These are phyloP conservation scores for Acacia melanoxylon DNA, from an alignment of 306 rosid genomes.

Conservation along the genomic window DNA sequence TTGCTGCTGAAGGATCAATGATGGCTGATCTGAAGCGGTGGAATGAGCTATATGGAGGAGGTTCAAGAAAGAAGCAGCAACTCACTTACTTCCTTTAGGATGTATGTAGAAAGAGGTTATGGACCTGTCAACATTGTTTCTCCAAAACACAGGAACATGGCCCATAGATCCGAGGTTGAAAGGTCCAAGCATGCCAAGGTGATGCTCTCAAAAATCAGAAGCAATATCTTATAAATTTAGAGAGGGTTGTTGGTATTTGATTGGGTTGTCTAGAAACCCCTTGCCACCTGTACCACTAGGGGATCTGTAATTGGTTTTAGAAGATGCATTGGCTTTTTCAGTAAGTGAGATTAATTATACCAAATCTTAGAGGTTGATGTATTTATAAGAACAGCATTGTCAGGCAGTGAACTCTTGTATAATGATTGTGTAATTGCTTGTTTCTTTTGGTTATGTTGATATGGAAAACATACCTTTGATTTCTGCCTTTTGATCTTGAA, in stretches of 20 bases:
- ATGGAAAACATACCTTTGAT: neutral
- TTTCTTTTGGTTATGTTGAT: neutral
- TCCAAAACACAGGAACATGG: constrained; percentile 29
- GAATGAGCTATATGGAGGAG: constrained; percentile 92
- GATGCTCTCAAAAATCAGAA: constrained; percentile 7
- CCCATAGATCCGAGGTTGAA: constrained; percentile 20
- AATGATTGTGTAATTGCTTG: constrained; percentile 25
- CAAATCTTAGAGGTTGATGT: constrained; percentile 15
- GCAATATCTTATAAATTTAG: constrained; percentile 16
- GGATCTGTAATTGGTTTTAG: constrained; percentile 28
- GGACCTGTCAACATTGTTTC: constrained; percentile 25
- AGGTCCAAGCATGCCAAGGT: constrained; percentile 14
- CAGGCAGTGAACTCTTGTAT: constrained; percentile 31
- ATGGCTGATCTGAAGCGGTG: constrained; percentile 91
- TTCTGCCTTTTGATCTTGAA: neutral
- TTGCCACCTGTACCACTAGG: neutral
- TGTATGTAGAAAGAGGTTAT: constrained; percentile 19
- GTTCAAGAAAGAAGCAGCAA: constrained; percentile 93
- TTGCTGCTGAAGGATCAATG: constrained; percentile 78
- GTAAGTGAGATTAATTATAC: constrained; percentile 11
- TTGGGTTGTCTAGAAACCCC: constrained; percentile 26
- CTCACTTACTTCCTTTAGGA: constrained; percentile 82
- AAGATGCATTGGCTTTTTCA: constrained; percentile 24
- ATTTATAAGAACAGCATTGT: neutral
- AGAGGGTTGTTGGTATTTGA: constrained; percentile 35